Percentiles rank a stretch among this genome's conserved stretches.
Conservation (phyloP, 2,329 filamentous ascomycete genomes). For the Phialemoniopsis sp. region DNA sequence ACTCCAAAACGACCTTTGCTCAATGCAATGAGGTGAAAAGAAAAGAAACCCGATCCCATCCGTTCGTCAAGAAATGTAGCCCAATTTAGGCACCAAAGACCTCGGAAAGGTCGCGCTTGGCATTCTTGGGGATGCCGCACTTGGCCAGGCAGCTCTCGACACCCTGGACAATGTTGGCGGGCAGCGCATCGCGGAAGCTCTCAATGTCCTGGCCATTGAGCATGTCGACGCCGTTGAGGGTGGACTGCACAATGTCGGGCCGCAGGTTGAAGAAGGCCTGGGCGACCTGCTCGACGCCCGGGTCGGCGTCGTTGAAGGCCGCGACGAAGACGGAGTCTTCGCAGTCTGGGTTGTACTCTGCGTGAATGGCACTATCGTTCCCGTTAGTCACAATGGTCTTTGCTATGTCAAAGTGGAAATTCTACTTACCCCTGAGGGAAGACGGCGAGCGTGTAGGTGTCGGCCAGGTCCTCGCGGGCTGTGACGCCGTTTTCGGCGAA, state of each 20-base stretch:
- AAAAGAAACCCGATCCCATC: too few species aligned
- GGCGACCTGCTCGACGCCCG: not conserved
- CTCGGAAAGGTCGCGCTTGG: slow-evolving; percentile 20
- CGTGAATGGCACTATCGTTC: not conserved
- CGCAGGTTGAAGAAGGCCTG: not conserved
- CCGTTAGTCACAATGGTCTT: too few species aligned
- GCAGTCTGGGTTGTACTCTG: not conserved
- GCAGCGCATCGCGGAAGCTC: slow-evolving; percentile 33
- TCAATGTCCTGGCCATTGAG: slow-evolving; percentile 23
- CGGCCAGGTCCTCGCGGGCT: not conserved
- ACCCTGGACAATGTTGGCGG: slow-evolving; percentile 44
- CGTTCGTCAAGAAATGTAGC: too few species aligned
- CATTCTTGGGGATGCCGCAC: slow-evolving; percentile 36
- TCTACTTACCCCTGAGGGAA: not conserved
- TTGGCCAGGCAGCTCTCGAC: slow-evolving; percentile 45
- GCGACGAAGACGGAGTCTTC: not conserved
- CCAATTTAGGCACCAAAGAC: slow-evolving; percentile 3
- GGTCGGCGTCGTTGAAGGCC: not conserved
- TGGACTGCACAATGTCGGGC: not conserved
- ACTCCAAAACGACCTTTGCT: too few species aligned
- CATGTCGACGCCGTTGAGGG: not conserved
- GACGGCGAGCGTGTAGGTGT: not conserved
- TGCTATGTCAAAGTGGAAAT: not conserved
- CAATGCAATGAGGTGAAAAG: too few species aligned
- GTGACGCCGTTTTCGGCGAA: not conserved